Percentiles rank a stretch among this genome's conserved stretches.
Evolutionary conservation across 306 rosid species (phyloP).

Genomic region (Cucumis hystrix): DNA sequence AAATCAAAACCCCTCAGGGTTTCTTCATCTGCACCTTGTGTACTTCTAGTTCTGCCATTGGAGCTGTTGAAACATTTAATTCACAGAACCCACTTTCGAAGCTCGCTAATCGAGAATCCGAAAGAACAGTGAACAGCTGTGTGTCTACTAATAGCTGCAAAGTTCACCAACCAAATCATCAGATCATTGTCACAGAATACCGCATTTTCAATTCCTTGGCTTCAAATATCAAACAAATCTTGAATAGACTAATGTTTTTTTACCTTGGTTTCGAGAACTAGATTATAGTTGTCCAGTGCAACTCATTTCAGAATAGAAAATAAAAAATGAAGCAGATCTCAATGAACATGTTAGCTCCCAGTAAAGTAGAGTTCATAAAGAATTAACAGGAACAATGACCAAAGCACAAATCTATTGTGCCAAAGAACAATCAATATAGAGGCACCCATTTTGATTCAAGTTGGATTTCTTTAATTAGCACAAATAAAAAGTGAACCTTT

Average conservation of each 20-base stretch:
- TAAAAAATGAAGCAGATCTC: neutral
- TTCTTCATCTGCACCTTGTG: neutral
- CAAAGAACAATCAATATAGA: neutral
- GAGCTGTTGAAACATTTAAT: neutral
- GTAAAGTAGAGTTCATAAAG: neutral
- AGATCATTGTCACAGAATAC: neutral
- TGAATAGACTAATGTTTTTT: neutral
- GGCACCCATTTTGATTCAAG: neutral
- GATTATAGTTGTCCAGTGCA: neutral
- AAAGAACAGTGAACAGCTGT: conserved; percentile 66
- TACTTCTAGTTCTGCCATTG: neutral
- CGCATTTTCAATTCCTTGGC: neutral
- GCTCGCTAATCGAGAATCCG: conserved; percentile 68
- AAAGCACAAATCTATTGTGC: neutral
- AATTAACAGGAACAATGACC: neutral
- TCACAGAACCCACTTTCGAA: conserved; percentile 46
- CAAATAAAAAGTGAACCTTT: neutral
- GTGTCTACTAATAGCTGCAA: conserved; percentile 80
- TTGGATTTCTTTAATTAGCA: neutral
- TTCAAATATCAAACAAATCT: neutral
- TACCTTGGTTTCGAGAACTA: neutral
- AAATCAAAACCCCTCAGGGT: neutral
- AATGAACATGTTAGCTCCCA: neutral
- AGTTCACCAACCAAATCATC: conserved; percentile 4
- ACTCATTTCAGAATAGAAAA: neutral